These are phyloP conservation scores for Parietichytrium sp. DNA, from an alignment of 108 stramenopile species.

Conservation along the genomic window DNA sequence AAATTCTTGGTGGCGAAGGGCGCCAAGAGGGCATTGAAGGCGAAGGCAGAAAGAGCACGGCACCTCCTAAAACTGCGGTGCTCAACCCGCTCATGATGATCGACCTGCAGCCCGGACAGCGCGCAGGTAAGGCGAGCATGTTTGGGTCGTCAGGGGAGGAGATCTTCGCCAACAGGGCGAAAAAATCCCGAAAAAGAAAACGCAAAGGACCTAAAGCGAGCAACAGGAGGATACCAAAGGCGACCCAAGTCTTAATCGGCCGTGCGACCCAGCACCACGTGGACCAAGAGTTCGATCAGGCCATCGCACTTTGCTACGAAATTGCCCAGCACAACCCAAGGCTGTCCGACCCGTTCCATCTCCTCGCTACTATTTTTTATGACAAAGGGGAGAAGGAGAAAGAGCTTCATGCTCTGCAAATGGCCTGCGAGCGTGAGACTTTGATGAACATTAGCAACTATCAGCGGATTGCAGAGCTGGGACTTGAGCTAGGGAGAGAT, in stretches of 20 bases:
- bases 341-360: background rate
- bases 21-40: background rate
- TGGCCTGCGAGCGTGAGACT: background rate
- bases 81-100: background rate
- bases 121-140: constrained; percentile 1
- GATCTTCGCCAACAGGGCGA: background rate
- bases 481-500: background rate
- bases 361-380: background rate
- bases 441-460: background rate
- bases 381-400: background rate
- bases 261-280: background rate
- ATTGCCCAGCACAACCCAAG: background rate
- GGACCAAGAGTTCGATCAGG: background rate
- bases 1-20: background rate
- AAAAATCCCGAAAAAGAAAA: background rate
- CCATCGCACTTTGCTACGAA: background rate
- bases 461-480: background rate
- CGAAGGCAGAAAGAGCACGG: background rate
- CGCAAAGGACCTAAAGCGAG: background rate
- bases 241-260: background rate
- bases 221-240: background rate
- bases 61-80: background rate
- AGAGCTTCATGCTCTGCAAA: constrained; percentile 16
- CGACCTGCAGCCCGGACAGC: constrained; percentile 23
- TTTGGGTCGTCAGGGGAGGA: background rate